Evolutionary conservation across 495 filamentous ascomycete species (phyloP), one percentile per base, ranked within the genome.

Genomic region (Evansstolkia leycettana): DNA sequence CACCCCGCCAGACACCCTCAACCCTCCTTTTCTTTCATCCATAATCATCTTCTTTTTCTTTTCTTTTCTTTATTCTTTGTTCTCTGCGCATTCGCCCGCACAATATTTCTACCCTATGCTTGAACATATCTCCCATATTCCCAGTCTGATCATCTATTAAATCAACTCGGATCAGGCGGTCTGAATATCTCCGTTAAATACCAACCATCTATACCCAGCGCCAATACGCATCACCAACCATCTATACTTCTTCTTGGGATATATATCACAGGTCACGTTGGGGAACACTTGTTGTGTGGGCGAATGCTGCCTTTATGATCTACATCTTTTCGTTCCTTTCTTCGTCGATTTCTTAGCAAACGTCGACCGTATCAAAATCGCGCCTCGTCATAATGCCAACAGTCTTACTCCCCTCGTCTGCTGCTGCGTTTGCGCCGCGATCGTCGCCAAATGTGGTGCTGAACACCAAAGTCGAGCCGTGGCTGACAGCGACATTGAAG

Each of bases 401-500:
- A 39, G 74, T 84, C 70, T 72, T 99, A 57, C 66, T 99, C 46
- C 90, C 90, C 17, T 87, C 89, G 44, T 95, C 90, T 38, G 90
- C 90, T 28, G 86, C 88, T 40, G 89, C 90, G 46, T 99, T 96
- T 67, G 90, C 92, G 45, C 88, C 92, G 42, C 76, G 90, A 42
- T 83, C 85, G 2, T 81, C 86, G n/a, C 86, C 89, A 41, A 99
- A 88, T 53, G 81, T 99, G 43, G 90, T 99, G 45, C 69, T 99
- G 46, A 84, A 80, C 48, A 80, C 77, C 49, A 93, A 88, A 68
- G 84, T 96, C 47, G 90, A 94, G 67, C 84, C 88, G 37, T 99
- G 92, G 89, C 72, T 99, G 60, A 99, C 90, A 5, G 81, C 83
- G 44, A 93, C 92, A 13, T 67, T 99, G 47, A 99, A 99, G 69